phyloP scores from a whole-genome alignment of 2,329 filamentous ascomycete genomes.

The Botrytis aclada region DNA sequence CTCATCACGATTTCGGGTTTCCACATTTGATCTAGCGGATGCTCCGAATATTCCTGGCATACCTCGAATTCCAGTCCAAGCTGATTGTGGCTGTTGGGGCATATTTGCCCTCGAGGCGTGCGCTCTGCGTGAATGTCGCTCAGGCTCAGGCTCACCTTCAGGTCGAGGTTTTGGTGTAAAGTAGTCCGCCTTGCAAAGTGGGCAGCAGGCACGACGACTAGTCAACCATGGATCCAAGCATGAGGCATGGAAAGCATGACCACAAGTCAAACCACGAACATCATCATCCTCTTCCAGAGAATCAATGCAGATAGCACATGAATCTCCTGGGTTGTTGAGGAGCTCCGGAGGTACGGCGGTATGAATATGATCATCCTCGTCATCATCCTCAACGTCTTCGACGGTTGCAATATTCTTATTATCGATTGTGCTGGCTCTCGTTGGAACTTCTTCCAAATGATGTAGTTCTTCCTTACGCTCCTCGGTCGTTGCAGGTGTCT shows the following conservation, averaged over 20 bases:
- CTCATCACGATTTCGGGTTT: slow-evolving; percentile 4
- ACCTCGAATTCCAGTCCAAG: slow-evolving; percentile 34
- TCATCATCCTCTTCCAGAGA: slow-evolving; percentile 93
- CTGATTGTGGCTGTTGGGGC: slow-evolving; percentile 30
- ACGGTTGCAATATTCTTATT: slow-evolving; percentile 38
- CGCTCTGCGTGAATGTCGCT: slow-evolving; percentile 31
- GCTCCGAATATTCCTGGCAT: slow-evolving; percentile 30
- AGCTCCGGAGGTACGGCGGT: slow-evolving; percentile 79
- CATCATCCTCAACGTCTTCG: slow-evolving; percentile 61
- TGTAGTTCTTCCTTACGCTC: slow-evolving; percentile 32
- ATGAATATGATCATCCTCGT: slow-evolving; percentile 75
- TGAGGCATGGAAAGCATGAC: slow-evolving; percentile 95
- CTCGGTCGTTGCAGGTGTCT: slow-evolving; percentile 21
- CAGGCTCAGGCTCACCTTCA: slow-evolving; percentile 34
- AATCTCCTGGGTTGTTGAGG: slow-evolving; percentile 78
- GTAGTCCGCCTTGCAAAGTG: slow-evolving; percentile 96
- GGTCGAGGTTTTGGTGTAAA: slow-evolving; percentile 88
- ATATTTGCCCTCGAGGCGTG: slow-evolving; percentile 27
- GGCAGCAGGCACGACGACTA: slow-evolving; percentile 88
- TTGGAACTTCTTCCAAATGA: slow-evolving; percentile 32
- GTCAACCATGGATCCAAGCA: slow-evolving; percentile 98
- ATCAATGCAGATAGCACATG: slow-evolving; percentile 95
- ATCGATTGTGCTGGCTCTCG: slow-evolving; percentile 36
- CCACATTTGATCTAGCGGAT: slow-evolving; percentile 3
- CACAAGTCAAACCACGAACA: slow-evolving; percentile 87